Conservation (phyloP, 2,329 filamentous ascomycete genomes). For the Talaromyces sp. region DNA sequence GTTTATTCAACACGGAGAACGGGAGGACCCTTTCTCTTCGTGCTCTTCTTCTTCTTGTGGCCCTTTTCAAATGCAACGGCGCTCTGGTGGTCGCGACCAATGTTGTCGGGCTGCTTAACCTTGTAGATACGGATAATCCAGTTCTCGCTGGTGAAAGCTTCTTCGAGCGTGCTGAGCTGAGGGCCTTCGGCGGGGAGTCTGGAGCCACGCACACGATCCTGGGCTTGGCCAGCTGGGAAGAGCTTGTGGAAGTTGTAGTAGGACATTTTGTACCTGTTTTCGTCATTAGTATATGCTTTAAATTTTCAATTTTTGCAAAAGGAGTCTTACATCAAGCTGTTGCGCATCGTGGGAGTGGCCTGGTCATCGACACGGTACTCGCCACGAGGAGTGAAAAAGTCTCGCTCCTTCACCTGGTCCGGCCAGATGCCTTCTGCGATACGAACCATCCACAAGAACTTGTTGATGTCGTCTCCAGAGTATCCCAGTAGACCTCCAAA, state of each 20-base stretch:
- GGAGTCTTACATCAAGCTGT: slow-evolving; percentile 85
- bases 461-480: slow-evolving; percentile 98
- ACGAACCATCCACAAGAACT: slow-evolving; percentile 99
- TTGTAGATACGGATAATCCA: slow-evolving; percentile 99
- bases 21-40: slow-evolving; percentile 39
- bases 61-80: slow-evolving; percentile 51
- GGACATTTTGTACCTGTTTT: slow-evolving; percentile 95
- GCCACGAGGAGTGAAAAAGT: slow-evolving; percentile 89
- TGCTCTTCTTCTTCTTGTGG: slow-evolving; percentile 48
- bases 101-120: slow-evolving; percentile 97
- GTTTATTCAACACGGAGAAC: slow-evolving; percentile 40
- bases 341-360: slow-evolving; percentile 95
- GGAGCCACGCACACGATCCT: slow-evolving; percentile 80
- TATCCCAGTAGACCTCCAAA: slow-evolving; percentile 95
- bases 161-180: slow-evolving; percentile 81
- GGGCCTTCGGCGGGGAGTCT: slow-evolving; percentile 80
- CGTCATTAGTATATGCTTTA: not conserved
- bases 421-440: slow-evolving; percentile 99
- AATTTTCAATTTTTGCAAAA: slow-evolving; percentile 6
- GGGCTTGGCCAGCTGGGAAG: slow-evolving; percentile 85
- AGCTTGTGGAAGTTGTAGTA: slow-evolving; percentile 96
- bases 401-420: slow-evolving; percentile 95
- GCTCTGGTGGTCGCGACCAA: slow-evolving; percentile 78
- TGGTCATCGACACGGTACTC: slow-evolving; percentile 94
- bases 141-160: slow-evolving; percentile 98